Evolutionary conservation across 192 early-diverging fungal genomes (phyloP).

Genomic region (Thoreauomyces humboldtii): DNA sequence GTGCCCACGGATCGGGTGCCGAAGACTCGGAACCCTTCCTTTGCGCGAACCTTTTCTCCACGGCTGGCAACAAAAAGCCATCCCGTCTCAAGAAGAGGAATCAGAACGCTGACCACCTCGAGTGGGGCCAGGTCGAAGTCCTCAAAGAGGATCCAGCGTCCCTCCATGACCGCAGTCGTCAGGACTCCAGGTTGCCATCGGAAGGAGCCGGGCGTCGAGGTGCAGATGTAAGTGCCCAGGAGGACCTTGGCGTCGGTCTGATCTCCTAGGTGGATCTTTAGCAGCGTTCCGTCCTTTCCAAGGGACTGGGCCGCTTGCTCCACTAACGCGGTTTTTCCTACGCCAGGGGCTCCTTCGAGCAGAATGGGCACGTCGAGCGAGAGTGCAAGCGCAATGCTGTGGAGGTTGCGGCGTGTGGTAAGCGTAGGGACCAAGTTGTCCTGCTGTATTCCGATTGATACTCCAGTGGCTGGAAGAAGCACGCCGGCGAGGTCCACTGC

Average conservation of each 20-base stretch:
- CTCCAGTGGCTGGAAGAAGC: conserved; percentile 44
- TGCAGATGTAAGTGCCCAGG: conserved; percentile 92
- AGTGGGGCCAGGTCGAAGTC: conserved; percentile 94
- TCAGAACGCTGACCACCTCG: conserved; percentile 86
- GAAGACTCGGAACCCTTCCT: conserved; percentile 87
- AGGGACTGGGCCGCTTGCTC: conserved; percentile 71
- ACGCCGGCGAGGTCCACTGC: conserved; percentile 68
- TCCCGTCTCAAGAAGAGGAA: conserved; percentile 88
- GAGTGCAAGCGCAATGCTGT: conserved; percentile 77
- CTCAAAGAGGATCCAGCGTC: conserved; percentile 95
- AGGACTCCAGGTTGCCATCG: conserved; percentile 93
- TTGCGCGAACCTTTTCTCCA: conserved; percentile 81
- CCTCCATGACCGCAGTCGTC: conserved; percentile 83
- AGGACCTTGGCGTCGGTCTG: conserved; percentile 94
- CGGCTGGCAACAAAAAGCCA: conserved; percentile 87
- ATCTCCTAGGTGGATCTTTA: conserved; percentile 95
- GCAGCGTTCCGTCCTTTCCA: conserved; percentile 51
- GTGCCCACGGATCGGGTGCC: conserved; percentile 62
- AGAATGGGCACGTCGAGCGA: conserved; percentile 86
- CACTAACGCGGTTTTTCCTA: conserved; percentile 87
- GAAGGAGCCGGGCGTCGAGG: conserved; percentile 89
- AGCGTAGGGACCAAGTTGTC: conserved; percentile 68
- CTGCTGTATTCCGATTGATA: conserved; percentile 10
- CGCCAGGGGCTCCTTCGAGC: conserved; percentile 78
- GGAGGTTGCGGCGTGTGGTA: conserved; percentile 73